Percentiles rank a stretch among this genome's conserved stretches.
phyloP scores from a whole-genome alignment of 164 flowering plant species.

The Nelumbo lutea region DNA sequence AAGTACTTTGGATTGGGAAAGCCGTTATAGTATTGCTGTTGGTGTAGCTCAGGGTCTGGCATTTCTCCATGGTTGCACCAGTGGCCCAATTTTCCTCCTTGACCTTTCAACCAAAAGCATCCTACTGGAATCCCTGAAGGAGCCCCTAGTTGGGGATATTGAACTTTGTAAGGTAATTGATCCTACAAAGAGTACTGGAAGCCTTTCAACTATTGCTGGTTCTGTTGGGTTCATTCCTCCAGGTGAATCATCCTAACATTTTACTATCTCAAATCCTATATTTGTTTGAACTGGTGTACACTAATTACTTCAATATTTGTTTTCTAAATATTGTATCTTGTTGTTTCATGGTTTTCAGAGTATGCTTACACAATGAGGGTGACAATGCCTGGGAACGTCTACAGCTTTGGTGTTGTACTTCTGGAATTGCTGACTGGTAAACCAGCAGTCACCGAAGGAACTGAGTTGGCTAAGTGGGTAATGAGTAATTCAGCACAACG shows the following conservation, averaged over 20 bases:
- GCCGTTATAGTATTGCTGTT: constrained; percentile 63
- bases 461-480: constrained; percentile 62
- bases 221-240: constrained; percentile 81
- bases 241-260: constrained; percentile 32
- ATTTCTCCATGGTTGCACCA: constrained; percentile 56
- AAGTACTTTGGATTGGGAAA: constrained; percentile 52
- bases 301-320: not conserved
- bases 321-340: not conserved
- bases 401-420: constrained; percentile 72
- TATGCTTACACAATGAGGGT: constrained; percentile 88
- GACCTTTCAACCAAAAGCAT: constrained; percentile 62
- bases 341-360: constrained; percentile 36
- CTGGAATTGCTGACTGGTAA: constrained; percentile 67
- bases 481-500: constrained; percentile 32
- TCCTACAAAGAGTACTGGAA: constrained; percentile 67
- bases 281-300: not conserved
- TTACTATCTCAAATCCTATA: not conserved
- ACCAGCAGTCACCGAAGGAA: constrained; percentile 58
- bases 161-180: constrained; percentile 74
- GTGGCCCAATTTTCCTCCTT: constrained; percentile 55
- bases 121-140: constrained; percentile 53
- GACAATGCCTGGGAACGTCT: constrained; percentile 69
- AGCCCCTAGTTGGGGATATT: constrained; percentile 67
- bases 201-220: constrained; percentile 68
- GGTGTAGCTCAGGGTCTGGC: constrained; percentile 77